Base-by-base conservation (phyloP, 2,329 filamentous ascomycete species). In the Fusarium sp. region DNA sequence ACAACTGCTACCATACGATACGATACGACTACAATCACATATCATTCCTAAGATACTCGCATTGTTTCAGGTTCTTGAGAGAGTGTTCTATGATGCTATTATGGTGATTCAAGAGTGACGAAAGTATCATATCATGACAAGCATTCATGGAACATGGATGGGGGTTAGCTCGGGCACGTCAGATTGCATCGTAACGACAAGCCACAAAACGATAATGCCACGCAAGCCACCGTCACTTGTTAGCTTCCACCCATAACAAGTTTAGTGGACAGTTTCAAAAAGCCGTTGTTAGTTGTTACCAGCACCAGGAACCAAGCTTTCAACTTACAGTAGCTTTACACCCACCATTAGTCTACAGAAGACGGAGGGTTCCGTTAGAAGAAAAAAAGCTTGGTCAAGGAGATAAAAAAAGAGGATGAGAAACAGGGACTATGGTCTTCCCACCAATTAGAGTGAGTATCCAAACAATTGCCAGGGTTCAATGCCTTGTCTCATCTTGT, bases 401-500 rank as follows among this genome's bases (percentile, higher is more conserved):
- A 25, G 20, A 18, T 24, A 25, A 12, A 25, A 30, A 24, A 29
- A 22, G 18, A 37, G 18, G 22, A 5, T n/a, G 37, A 45, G 24
- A 42, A 42, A 32, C 55, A 66, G 63, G 63, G 63, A 42, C 62
- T 41, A 25, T 61, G 46, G n/a, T 47, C 29, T 67, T 69, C 30
- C 66, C 59, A 55, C 66, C 44, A 70, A 71, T 70, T 27, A 57
- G 3, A 10, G n/a, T 2, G 4, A 2, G 0, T 1, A 8, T 0
- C 13, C 7, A 22, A 1, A 13, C 2, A 14, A 18, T 16, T 48
- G 52, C 57, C 57, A 70, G 67, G 57, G 54, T 48, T 67, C 44
- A 49, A 27, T 13, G 67, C 69, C 66, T 57, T 52, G 62, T 69
- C 66, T 69, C 63, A 66, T 68, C 67, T 64, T 67, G 60, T 22